Evolutionary conservation across 176 grass and related monocot species (phyloP), one percentile per base, ranked within the genome.

Genomic region (Aegilops bicornis): DNA sequence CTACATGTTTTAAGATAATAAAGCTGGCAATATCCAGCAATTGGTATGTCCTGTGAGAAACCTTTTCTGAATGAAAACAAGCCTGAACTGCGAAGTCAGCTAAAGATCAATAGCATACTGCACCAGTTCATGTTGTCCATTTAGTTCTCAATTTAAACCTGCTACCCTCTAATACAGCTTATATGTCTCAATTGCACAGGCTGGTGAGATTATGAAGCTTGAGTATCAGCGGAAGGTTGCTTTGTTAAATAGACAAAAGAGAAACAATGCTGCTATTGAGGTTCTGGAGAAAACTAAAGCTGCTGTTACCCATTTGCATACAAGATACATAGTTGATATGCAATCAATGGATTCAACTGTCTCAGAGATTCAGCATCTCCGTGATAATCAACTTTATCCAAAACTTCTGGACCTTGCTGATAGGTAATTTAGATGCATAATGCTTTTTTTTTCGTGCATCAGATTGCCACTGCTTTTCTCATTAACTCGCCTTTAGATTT

Each of bases 271-370:
- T 24, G 70, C 76, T 91, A 78, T 86, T 15, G 97, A 99, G 62
- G 84, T 95, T 74, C 85, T 99, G 60, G 92, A 97, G 86, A 99
- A 93, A 90, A 99, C 94, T 32, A 99, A 97, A 94, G 97, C 97
- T 83, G 94, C 90, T 11, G 97, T 99, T 56, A 99, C 94, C 43
- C 97, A 99, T 89, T 81, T 99, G 78, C 94, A 99, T 85, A 99
- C 94, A 68, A 89, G 89, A 87, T 96, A 94, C 58, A 90, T 99
- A 77, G 97, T 99, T 83, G 97, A 99, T 72, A 94, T 99, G 92
- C 97, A 99, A 89, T 97, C 97, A 86, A 91, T 99, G 94, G 94
- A 99, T 91, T 94, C 94, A 66, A 99, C 97, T 36, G 94, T 99
- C 17, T 91, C 94, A 85, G 97, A 99, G 91, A 94, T 99, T 82